Conservation (phyloP, 1,139 yeast species). For the Scheffersomyces lignicola region DNA sequence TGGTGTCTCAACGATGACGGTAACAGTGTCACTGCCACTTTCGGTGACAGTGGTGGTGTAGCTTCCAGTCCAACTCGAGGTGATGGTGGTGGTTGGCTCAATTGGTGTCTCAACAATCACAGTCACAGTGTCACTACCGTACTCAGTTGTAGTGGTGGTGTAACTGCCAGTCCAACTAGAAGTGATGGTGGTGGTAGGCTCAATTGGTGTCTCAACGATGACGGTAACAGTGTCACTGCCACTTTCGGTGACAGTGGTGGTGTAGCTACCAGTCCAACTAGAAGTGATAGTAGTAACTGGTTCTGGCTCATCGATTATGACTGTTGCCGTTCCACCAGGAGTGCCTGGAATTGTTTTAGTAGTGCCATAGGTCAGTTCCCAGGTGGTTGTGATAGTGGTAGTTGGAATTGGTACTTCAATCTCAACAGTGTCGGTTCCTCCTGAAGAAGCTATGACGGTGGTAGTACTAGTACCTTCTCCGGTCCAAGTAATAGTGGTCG, state of each 20-base stretch:
- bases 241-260: no score
- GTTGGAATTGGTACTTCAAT: conserved; percentile 13
- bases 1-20: conserved; percentile 18
- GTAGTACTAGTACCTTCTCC: conserved; percentile 13
- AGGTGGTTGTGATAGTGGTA: conserved; percentile 9
- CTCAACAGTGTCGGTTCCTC: conserved; percentile 12
- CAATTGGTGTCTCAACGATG: no score
- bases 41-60: conserved; percentile 11
- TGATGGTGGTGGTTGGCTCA: conserved; percentile 10
- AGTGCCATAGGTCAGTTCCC: conserved; percentile 7
- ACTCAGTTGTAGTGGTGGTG: conserved; percentile 8
- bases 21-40: conserved; percentile 8
- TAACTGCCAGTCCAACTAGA: conserved; percentile 10
- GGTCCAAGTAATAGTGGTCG: conserved; percentile 14
- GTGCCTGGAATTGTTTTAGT: conserved; percentile 9
- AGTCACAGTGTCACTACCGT: conserved; percentile 15
- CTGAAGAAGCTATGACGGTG: conserved; percentile 7
- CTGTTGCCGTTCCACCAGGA: conserved; percentile 17
- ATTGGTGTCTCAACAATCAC: conserved; percentile 20
- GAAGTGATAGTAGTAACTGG: no score
- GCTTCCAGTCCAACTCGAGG: conserved; percentile 12
- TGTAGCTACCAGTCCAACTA: no score
- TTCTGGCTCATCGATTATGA: conserved; percentile 15
- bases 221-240: no score
- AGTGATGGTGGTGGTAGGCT: conserved; percentile 13